Evolutionary conservation across 306 rosid species (phyloP).

Genomic region (Trifolium subterraneum): DNA sequence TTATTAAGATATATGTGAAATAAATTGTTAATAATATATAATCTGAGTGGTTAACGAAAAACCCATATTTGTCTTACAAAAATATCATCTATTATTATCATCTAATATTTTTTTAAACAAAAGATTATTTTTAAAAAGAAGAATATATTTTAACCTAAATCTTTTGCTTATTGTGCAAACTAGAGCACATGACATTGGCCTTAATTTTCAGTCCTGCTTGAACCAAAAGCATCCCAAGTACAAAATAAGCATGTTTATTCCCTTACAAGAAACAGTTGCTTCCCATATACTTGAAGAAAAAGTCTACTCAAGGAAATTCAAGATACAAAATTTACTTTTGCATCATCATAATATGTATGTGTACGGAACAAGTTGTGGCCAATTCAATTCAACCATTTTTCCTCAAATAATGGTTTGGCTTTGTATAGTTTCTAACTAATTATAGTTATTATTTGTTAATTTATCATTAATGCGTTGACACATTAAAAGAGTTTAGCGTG

Average conservation of each 20-base stretch:
- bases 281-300: conserved; percentile 40
- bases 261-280: conserved; percentile 55
- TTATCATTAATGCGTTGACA: conserved; percentile 13
- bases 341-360: conserved; percentile 29
- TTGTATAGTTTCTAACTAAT: conserved; percentile 12
- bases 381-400: conserved; percentile 39
- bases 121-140: too few relatives aligned
- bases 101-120: too few relatives aligned
- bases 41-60: too few relatives aligned
- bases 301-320: conserved; percentile 38
- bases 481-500: background rate
- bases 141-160: too few relatives aligned
- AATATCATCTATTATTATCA: too few relatives aligned
- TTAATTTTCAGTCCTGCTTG: conserved; percentile 38
- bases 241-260: conserved; percentile 36
- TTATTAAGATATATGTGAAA: too few relatives aligned
- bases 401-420: background rate
- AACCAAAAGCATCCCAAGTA: conserved; percentile 42
- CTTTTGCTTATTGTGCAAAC: conserved; percentile 50
- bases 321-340: conserved; percentile 30
- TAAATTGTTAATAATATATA: too few relatives aligned
- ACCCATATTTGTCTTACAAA: too few relatives aligned
- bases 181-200: conserved; percentile 55
- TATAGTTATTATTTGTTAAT: conserved; percentile 9
- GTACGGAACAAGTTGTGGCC: conserved; percentile 46